A percentile compares a stretch with the other conserved stretches of the same genome.
These are phyloP conservation scores for Cutaneotrichosporon curvatum DNA, from an alignment of 1,284 basidiomycete species.

Conservation along the genomic window DNA sequence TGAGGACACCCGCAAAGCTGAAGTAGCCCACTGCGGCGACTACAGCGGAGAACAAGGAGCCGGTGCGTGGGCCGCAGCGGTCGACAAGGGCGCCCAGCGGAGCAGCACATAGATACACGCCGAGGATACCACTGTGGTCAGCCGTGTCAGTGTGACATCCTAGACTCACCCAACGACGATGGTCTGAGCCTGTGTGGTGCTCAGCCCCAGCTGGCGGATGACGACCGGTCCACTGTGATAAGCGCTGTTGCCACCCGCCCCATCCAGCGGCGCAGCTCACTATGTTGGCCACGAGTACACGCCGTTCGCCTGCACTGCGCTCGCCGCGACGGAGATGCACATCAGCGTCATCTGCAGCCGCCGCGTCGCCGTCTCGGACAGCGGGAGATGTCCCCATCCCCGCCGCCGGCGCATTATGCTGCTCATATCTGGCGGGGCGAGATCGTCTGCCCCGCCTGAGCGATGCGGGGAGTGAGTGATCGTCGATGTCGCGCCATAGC, in stretches of 20 bases:
- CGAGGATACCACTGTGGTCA: constrained; percentile 38
- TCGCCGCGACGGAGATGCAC: constrained; percentile 31
- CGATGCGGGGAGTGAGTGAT: too few species aligned
- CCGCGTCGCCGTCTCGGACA: constrained; percentile 10
- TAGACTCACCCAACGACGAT: constrained; percentile 43
- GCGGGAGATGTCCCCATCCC: constrained; percentile 7
- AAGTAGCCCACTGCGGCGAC: constrained; percentile 39
- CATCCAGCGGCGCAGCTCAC: constrained; percentile 15
- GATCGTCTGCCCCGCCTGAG: too few species aligned
- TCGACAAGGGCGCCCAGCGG: constrained; percentile 43
- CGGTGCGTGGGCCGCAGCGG: constrained; percentile 39
- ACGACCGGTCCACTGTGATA: constrained; percentile 39
- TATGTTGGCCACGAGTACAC: constrained; percentile 47
- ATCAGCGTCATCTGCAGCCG: constrained; percentile 28
- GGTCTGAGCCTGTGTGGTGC: constrained; percentile 37
- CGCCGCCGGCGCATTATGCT: constrained; percentile 26
- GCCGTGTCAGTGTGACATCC: background rate
- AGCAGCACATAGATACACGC: constrained; percentile 45
- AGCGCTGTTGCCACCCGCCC: background rate
- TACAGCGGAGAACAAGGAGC: constrained; percentile 37
- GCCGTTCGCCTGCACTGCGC: constrained; percentile 44
- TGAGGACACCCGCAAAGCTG: constrained; percentile 35
- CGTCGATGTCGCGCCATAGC: too few species aligned
- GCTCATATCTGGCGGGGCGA: constrained; percentile 26
- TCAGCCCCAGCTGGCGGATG: constrained; percentile 27